phyloP scores from a whole-genome alignment of 495 filamentous ascomycete species.

The Aspergillus taichungensis region DNA sequence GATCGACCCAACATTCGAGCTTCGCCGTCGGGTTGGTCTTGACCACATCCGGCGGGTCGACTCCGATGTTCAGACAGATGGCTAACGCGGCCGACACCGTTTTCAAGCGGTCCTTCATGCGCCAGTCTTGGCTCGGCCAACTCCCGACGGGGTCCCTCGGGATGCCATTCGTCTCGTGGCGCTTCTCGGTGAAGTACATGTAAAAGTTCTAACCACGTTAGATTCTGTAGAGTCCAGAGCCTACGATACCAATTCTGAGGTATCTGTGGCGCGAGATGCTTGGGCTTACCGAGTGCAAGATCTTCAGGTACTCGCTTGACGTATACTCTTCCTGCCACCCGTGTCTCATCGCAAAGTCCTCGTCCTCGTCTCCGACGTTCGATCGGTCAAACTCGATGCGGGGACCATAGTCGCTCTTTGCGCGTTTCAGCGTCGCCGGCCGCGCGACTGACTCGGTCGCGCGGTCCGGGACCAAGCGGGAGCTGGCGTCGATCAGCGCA shows the following conservation, averaged over 20 bases:
- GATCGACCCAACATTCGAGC: slow-evolving; percentile 95
- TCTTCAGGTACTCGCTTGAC: slow-evolving; percentile 47
- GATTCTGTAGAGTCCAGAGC: background rate
- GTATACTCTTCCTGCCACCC: slow-evolving; percentile 56
- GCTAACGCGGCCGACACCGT: slow-evolving; percentile 91
- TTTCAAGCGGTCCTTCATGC: slow-evolving; percentile 92
- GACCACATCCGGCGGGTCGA: slow-evolving; percentile 92
- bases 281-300: slow-evolving; percentile 47
- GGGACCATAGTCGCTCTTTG: slow-evolving; percentile 63
- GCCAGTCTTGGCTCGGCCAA: slow-evolving; percentile 79
- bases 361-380: slow-evolving; percentile 29
- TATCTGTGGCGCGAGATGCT: background rate
- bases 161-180: slow-evolving; percentile 92
- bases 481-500: slow-evolving; percentile 13
- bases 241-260: no score
- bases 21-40: slow-evolving; percentile 90
- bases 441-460: slow-evolving; percentile 29
- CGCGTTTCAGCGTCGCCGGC: slow-evolving; percentile 53
- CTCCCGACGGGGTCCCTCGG: slow-evolving; percentile 56
- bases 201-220: slow-evolving; percentile 54
- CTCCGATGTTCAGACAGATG: slow-evolving; percentile 93
- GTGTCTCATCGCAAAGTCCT: slow-evolving; percentile 50
- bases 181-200: slow-evolving; percentile 98
- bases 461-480: slow-evolving; percentile 22
- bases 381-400: slow-evolving; percentile 28